phyloP scores from a whole-genome alignment of 371 early-diverging fungal genomes.

The Haplosporangium sp. region DNA sequence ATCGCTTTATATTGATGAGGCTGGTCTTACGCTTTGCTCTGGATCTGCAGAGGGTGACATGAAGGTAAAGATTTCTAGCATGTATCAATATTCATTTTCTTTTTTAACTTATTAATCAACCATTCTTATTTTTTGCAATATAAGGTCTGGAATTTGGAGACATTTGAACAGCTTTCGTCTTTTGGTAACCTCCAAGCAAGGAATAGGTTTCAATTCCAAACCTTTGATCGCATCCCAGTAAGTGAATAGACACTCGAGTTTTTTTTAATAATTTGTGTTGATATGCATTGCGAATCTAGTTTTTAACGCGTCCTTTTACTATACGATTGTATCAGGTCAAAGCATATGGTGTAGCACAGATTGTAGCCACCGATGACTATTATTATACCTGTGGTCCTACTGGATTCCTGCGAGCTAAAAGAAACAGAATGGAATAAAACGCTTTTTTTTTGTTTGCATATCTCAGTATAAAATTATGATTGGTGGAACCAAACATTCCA shows the following conservation, averaged over 20 bases:
- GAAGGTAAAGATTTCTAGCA: conserved; percentile 45
- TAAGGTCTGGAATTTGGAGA: conserved; percentile 76
- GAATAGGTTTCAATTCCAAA: conserved; percentile 67
- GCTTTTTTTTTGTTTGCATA: not conserved
- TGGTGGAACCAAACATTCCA: not conserved
- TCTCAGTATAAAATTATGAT: not conserved
- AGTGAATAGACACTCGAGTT: no score
- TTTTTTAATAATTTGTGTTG: no score
- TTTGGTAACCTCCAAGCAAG: conserved; percentile 66
- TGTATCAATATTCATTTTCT: no score
- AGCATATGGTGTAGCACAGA: conserved; percentile 63
- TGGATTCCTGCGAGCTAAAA: conserved; percentile 60
- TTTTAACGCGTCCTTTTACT: no score
- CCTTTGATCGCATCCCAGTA: conserved; percentile 71
- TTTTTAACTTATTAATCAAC: no score
- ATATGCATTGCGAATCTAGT: no score
- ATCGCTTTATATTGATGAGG: conserved; percentile 73
- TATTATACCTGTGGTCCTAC: conserved; percentile 64
- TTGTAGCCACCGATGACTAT: conserved; percentile 54
- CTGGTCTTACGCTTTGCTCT: conserved; percentile 69
- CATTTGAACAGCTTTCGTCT: conserved; percentile 65
- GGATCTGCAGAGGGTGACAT: conserved; percentile 72
- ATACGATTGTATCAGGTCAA: no score
- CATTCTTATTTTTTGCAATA: not conserved
- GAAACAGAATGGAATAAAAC: conserved; percentile 5